Conservation (phyloP, 139 green algal genomes). For the Coelastrella sp. region DNA sequence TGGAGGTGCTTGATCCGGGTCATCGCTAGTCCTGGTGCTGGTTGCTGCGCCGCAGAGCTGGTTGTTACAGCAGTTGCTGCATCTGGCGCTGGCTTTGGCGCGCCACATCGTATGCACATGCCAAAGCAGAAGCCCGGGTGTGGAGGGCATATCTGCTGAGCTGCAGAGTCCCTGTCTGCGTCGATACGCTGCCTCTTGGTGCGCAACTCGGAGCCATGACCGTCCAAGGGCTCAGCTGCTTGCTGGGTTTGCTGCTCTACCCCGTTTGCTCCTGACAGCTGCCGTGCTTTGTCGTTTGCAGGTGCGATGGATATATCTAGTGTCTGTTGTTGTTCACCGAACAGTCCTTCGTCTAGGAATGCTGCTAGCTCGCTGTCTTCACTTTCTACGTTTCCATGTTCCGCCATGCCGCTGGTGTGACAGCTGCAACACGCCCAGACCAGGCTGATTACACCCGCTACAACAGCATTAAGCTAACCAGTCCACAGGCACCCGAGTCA, state of each 20-base stretch:
- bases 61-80: not conserved
- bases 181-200: not conserved
- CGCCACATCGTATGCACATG: slow-evolving; percentile 85
- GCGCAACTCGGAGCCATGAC: not conserved
- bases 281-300: not conserved
- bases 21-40: not conserved
- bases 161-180: not conserved
- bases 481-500: too few relatives aligned
- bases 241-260: not conserved
- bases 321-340: not conserved
- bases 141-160: slow-evolving; percentile 59
- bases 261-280: not conserved
- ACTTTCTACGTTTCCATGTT: not conserved
- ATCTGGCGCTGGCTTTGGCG: slow-evolving; percentile 26
- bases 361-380: slow-evolving; percentile 35
- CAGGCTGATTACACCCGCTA: too few relatives aligned
- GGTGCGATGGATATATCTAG: not conserved
- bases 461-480: too few relatives aligned
- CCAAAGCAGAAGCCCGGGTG: slow-evolving; percentile 83
- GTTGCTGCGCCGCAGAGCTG: not conserved
- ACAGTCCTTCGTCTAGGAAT: slow-evolving; percentile 33
- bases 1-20: slow-evolving; percentile 61
- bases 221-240: not conserved
- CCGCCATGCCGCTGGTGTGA: not conserved
- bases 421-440: too few relatives aligned